These are phyloP conservation scores for Flaveria bidentis DNA, from an alignment of 129 eudicot species.

Conservation along the genomic window DNA sequence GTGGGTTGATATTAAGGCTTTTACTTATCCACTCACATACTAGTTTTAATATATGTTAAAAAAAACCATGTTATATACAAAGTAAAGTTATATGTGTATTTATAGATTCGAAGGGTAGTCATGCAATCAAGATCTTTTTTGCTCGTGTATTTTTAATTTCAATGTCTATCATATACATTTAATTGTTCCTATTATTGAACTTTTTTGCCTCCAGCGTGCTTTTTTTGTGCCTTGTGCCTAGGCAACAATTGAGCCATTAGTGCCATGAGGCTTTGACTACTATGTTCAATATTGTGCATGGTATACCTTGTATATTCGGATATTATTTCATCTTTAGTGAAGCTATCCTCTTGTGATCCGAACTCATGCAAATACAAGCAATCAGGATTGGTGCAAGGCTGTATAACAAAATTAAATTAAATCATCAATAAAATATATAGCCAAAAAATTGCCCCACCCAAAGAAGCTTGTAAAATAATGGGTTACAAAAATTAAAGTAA, in stretches of 20 bases:
- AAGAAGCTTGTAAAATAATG: background rate
- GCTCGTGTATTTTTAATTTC: background rate
- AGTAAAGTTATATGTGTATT: background rate
- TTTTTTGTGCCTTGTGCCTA: background rate
- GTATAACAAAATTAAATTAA: slow-evolving; percentile 35
- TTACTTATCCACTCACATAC: slow-evolving; percentile 13
- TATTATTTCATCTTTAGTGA: slow-evolving; percentile 91
- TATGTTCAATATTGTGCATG: background rate
- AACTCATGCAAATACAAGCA: slow-evolving; percentile 97
- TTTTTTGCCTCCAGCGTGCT: background rate
- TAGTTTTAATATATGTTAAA: background rate
- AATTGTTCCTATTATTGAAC: background rate
- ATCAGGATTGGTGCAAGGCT: slow-evolving; percentile 98
- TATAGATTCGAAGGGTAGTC: background rate
- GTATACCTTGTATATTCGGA: slow-evolving; percentile 91
- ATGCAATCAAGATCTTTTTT: background rate
- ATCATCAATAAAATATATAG: slow-evolving; percentile 5
- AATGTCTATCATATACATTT: background rate
- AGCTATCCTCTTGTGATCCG: slow-evolving; percentile 96
- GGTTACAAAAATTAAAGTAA: background rate
- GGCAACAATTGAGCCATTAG: background rate
- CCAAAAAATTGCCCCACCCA: background rate
- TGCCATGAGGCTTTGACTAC: background rate
- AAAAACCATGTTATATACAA: background rate
- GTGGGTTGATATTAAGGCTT: background rate